Base-by-base conservation (phyloP, 805 yeast species). In the Cyberlindnera mississippiensis region DNA sequence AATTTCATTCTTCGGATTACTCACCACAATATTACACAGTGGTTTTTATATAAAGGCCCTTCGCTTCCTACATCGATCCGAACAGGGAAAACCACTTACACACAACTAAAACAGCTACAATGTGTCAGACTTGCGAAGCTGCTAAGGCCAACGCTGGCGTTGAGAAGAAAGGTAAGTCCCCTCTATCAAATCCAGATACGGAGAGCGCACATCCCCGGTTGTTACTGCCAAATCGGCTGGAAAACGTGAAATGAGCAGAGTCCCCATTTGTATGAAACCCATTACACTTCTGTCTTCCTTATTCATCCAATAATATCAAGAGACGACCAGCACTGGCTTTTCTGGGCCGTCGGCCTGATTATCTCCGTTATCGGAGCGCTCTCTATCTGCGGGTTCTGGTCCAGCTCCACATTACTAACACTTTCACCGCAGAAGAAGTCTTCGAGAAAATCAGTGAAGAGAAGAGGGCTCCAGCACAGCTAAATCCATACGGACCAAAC, bases 401-500 rank as follows among this genome's bases (percentile, higher is more conserved):
- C 13, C 10, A 18, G 32, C 15, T 12, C 5, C 26, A 3, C 10
- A 16, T 12, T 30, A 51, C 49, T 44, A 46, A 46, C 53, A 35
- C 12, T 10, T 29, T 35, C 11, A 5, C 26, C 20, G 20, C 22
- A 34, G 47, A 36, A 7, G 54, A 48, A 12, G 34, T 36, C 20
- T 73, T 64, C 50, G 67, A 71, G 55, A 68, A 72, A 61, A 74
- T 75, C 26, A 59, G 69, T 28, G 79, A 74, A 55, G 75, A 61
- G 52, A 60, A 57, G 45, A 67, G 64, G 52, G 48, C 42, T 41
- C 64, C 51, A 43, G 54, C 51, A 17, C 63, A 61, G 41, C 51
- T 48, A 15, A 90, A 90, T 63, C 98, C 98, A 50, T 91, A 91
- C 59, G 99, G 96, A 14, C 95, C 96, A 54, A 85, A 91, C 63